Evolutionary conservation across 2,329 filamentous ascomycete genomes (phyloP).

Genomic region (Exophiala mesophila): DNA sequence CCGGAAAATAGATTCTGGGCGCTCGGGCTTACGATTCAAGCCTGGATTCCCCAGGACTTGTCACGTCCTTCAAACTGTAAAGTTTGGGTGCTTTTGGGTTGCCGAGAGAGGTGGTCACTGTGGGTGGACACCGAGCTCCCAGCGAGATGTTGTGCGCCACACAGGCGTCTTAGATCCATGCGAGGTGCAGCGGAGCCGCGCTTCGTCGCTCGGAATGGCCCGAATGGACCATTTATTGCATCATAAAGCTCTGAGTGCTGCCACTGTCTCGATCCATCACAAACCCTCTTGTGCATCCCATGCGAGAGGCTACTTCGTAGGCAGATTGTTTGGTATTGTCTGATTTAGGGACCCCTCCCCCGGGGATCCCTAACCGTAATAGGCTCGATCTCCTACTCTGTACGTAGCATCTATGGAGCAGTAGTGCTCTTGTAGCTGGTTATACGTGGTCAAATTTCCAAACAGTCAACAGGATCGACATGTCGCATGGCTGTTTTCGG

Average conservation of each 20-base stretch:
- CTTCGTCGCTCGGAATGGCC: not conserved
- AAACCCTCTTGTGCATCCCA: not conserved
- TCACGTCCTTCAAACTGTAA: not conserved
- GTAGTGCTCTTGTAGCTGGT: not conserved
- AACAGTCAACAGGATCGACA: not conserved
- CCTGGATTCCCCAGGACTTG: too few relatives aligned
- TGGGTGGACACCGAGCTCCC: not conserved
- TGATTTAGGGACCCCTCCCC: too few relatives aligned
- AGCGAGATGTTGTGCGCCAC: not conserved
- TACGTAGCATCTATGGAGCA: too few relatives aligned
- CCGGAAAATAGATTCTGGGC: not conserved
- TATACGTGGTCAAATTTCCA: not conserved
- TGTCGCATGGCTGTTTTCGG: too few relatives aligned
- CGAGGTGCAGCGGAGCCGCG: not conserved
- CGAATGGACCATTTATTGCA: not conserved
- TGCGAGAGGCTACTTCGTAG: too few relatives aligned
- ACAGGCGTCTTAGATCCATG: not conserved
- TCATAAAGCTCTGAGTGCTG: not conserved
- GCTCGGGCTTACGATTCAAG: too few relatives aligned
- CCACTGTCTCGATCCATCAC: too few relatives aligned
- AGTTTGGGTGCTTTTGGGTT: not conserved
- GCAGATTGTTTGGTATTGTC: too few relatives aligned
- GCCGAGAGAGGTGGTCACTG: not conserved
- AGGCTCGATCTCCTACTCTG: not conserved
- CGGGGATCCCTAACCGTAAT: not conserved